Conservation (phyloP, 2,329 filamentous ascomycete genomes). For the Penicillium aurantiogriseum region DNA sequence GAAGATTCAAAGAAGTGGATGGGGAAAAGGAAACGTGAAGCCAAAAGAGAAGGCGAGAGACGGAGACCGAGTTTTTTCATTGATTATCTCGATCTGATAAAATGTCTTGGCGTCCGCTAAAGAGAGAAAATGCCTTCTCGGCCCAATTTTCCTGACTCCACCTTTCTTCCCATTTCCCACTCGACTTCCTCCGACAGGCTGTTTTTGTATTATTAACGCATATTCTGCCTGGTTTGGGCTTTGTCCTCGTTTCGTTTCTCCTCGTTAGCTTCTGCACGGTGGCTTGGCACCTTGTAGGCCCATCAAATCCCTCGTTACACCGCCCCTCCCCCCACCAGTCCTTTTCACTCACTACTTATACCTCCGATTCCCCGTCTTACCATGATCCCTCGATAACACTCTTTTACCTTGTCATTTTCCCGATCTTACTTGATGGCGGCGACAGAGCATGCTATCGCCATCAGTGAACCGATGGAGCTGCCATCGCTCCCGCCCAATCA, state of each 20-base stretch:
- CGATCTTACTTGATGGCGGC: constrained; percentile 37
- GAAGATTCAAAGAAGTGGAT: neutral
- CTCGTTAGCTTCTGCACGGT: constrained; percentile 7
- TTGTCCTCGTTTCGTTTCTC: constrained; percentile 1
- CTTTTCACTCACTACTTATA: constrained; percentile 1
- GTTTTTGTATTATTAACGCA: neutral
- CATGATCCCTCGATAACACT: constrained; percentile 24
- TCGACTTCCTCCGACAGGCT: constrained; percentile 4
- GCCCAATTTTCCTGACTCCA: constrained; percentile 12
- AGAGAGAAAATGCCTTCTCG: constrained; percentile 15
- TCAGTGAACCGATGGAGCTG: constrained; percentile 43
- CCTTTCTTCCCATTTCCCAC: neutral
- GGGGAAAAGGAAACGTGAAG: constrained; percentile 3
- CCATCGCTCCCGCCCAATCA: constrained; percentile 46
- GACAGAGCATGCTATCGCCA: constrained; percentile 39
- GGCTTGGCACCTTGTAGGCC: constrained; percentile 14
- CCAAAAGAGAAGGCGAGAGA: constrained; percentile 3
- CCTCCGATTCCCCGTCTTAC: constrained; percentile 6
- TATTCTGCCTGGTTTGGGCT: neutral
- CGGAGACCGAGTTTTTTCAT: constrained; percentile 14
- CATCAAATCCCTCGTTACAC: constrained; percentile 24
- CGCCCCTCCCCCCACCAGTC: constrained; percentile 2
- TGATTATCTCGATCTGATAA: constrained; percentile 46
- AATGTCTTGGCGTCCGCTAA: constrained; percentile 34
- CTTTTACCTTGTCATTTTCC: constrained; percentile 12